phyloP scores from a whole-genome alignment of 441 rosid species.

The Eruca vesicaria region DNA sequence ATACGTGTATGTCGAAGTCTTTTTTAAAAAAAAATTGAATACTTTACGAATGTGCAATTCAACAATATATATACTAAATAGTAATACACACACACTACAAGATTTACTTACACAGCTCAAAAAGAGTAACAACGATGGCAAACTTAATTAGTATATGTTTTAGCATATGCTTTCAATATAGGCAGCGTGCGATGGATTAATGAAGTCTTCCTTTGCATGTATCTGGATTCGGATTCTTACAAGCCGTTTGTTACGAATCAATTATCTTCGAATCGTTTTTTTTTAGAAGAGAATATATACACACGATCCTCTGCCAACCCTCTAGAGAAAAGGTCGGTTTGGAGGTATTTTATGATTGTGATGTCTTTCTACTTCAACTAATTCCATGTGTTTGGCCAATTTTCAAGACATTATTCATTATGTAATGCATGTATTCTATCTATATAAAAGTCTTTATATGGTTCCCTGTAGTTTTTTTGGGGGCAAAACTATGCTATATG shows the following conservation, averaged over 20 bases:
- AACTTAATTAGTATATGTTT: slow-evolving; percentile 28
- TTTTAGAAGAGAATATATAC: slow-evolving; percentile 22
- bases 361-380: slow-evolving; percentile 32
- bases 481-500: background rate
- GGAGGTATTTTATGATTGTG: slow-evolving; percentile 27
- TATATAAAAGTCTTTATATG: background rate
- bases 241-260: slow-evolving; percentile 22
- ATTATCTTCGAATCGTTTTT: slow-evolving; percentile 14
- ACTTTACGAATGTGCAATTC: slow-evolving; percentile 10
- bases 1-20: slow-evolving; percentile 15
- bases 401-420: slow-evolving; percentile 22
- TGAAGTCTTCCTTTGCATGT: slow-evolving; percentile 12
- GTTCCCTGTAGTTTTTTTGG: background rate
- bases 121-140: slow-evolving; percentile 21
- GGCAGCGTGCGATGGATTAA: slow-evolving; percentile 19
- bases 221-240: slow-evolving; percentile 26
- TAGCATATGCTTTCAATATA: slow-evolving; percentile 31
- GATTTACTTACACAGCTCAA: background rate
- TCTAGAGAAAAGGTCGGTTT: slow-evolving; percentile 1
- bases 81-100: background rate
- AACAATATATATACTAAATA: background rate
- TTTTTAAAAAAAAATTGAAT: background rate
- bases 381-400: slow-evolving; percentile 31
- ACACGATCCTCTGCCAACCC: slow-evolving; percentile 15
- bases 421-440: slow-evolving; percentile 1